Base-by-base conservation (phyloP, 2,329 filamentous ascomycete genomes). In the Mycocentrospora acerina region DNA sequence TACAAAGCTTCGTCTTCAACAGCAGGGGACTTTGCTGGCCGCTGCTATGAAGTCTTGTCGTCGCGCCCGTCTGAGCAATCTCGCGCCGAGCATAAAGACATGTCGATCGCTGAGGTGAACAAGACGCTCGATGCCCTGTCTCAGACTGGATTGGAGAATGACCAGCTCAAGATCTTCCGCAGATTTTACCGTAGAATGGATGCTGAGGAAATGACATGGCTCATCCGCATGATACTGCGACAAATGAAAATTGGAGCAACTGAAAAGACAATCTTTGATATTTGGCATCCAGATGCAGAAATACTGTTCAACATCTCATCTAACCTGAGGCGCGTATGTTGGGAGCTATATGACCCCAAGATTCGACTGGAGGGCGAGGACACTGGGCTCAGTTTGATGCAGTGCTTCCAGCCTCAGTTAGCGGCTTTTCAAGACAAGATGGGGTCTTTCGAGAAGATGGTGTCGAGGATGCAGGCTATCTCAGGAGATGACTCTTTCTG, bases 361-460 rank as follows among this genome's bases (percentile, higher is more conserved):
- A 67, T 88, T 9, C 80, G 86, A 4, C 76, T 98, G 2, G 82
- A 89, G 50, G 82, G 82, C 24, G 85, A 89, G 16, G 82, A 90
- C 35, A 79, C 82, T 1, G 84, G 85, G 0, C 83, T 97, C 11
- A 74, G 78, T 2, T 71, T 97, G 24, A 95, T 96, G 88, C 86
- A 93, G 59, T 96, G 90, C 62, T 97, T 97, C 60, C 91, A 97
- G 60, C 93, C 93, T 5, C 93, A 97, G 66, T 77, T 98, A 24
- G 93, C 93, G 4, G 87, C 93, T 49, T 96, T 95, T 48, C 89
- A 96, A 64, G 86, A 87, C 76, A 80, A 87, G 24, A 53, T 62
- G 6, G 62, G 60, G 9, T 82, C 83, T 0, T 88, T 95, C 53
- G 80, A 89, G 37, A 86, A 83, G 59, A 88, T 94, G 79, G 81